Conservation (phyloP, 257 asterid species). For the Cinchona pubescens region DNA sequence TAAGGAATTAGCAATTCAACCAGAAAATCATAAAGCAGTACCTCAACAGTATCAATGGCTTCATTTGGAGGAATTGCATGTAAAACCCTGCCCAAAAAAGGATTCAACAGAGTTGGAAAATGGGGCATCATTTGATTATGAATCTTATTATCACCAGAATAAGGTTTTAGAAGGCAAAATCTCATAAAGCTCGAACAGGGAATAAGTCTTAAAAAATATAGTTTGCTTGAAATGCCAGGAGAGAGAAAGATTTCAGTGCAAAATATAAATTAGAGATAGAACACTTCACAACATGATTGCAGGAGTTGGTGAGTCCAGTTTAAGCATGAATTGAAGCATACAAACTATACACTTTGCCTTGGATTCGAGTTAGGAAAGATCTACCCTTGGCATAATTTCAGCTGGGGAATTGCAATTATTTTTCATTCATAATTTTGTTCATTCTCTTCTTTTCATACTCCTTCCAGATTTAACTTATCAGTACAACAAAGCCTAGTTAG, state of each 20-base stretch:
- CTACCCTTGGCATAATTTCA: neutral
- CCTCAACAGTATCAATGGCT: slow-evolving; percentile 99
- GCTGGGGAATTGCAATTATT: neutral
- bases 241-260: neutral
- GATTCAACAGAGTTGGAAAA: neutral
- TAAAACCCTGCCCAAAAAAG: slow-evolving; percentile 60
- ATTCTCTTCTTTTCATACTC: neutral
- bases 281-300: neutral
- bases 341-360: neutral
- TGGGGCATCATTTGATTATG: neutral
- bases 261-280: neutral
- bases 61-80: slow-evolving; percentile 93
- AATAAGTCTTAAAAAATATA: neutral
- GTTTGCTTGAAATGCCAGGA: neutral
- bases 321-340: neutral
- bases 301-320: neutral
- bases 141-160: neutral
- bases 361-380: neutral
- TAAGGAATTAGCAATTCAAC: slow-evolving; percentile 9
- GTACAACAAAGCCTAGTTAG: neutral
- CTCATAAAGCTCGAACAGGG: neutral
- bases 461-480: neutral
- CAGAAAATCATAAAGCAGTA: slow-evolving; percentile 19
- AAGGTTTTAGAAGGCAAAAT: neutral
- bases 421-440: neutral